Evolutionary conservation across 768 basidiomycete genomes (phyloP), one percentile per base, ranked within the genome.

Genomic region (Lactifluus subvellereus): DNA sequence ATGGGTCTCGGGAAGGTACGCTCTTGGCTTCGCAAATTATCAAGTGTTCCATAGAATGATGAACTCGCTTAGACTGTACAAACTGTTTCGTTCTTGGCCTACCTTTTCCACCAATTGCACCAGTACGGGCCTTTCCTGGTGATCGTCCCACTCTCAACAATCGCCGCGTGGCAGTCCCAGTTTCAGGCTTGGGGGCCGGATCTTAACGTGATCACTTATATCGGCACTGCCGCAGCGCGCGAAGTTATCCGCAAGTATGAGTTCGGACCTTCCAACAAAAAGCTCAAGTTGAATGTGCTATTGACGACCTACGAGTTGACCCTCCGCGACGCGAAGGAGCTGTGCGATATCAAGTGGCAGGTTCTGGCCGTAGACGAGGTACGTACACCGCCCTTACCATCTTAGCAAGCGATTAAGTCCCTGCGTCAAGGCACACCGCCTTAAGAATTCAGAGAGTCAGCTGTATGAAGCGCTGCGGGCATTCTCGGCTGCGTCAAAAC

Each of bases 361-460:
- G 88, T 88, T 32, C 77, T 99, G 50, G 89, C 92, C 59, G 97
- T 99, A 20, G 97, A 99, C 70, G 97, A 98, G 83, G 93, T 91
- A 57, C 20, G 57, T 42, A 35, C n/a, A 13, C 43, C 81, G 72
- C 35, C 10, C 48, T 37, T 52, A 54, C 54, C 38, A 38, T 58
- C 60, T 48, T 50, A 37, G 2, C 22, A 57, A 48, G 6, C 13
- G 13, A 18, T 45, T 60, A 40, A 51, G 48, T 30, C 13, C 53
- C 27, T 30, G 8, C 68, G 2, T 27, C 45, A 56, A 93, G 90
- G 96, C 97, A 3, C 97, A 99, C 77, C 91, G 97, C 16, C 75
- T 99, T 68, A 99, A 99, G 80, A 98, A 99, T 75, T 92, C 91
- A 59, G 97, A 98, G 74, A 93, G 91, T 69, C 95, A 98, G 77